Evolutionary conservation across 1,284 basidiomycete genomes (phyloP), one percentile per base, ranked within the genome.

Genomic region (Caloboletus inedulis): DNA sequence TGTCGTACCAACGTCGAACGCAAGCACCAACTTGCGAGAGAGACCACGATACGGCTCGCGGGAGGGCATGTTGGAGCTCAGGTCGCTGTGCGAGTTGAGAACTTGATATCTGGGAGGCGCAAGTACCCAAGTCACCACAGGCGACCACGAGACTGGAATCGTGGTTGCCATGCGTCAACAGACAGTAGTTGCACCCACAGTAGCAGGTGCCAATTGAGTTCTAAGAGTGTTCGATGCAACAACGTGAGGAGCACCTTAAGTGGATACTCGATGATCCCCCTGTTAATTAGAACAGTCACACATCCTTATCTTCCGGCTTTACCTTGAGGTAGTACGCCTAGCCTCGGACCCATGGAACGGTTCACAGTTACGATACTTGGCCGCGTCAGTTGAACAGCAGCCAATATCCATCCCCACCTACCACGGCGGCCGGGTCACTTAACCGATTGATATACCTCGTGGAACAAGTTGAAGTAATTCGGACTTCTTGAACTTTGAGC

Each of bases 1-100:
- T 0, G 78, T 80, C 0, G 77, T 80, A 0, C 79, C 79, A 2
- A 81, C 59, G 48, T 81, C 79, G 36, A 81, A 73, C 2, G 76
- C 77, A 7, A 80, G 57, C 1, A 79, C 69, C 0, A 81, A 56
- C 47, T 74, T 76, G 42, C 76, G 70, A 34, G 59, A 60, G 8
- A 49, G 43, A 4, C 74, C 72, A 30, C 49, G 47, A 46, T 71
- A 74, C 0, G 68, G 63, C 35, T 65, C 49, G 27, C 61, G 45
- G 21, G 63, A 37, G 3, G 59, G 23, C 69, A 73, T 72, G 16
- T 10, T 40, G 49, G 25, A 41, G 47, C 6, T 33, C 34, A 43
- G 30, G 25, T 35, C 42, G 10, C 14, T 27, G 33, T 48, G 23
- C 8, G 43, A 43, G 37, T 9, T 18, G 9, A 21, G 21, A 12